Evolutionary conservation across 2,329 filamentous ascomycete genomes (phyloP).

Genomic region (Fusarium irregulare): DNA sequence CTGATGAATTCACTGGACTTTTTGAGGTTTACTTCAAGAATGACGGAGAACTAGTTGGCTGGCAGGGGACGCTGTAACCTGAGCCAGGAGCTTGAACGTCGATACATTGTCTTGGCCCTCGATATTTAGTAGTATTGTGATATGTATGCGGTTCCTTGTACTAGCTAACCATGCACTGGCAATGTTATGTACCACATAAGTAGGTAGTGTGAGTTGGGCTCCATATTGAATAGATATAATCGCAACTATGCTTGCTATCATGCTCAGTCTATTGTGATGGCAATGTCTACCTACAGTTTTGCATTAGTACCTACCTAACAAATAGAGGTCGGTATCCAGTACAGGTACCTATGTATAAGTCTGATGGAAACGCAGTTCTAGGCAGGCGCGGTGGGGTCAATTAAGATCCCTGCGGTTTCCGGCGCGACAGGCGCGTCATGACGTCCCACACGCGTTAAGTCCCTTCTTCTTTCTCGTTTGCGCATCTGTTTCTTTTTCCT

Average conservation of each 20-base stretch:
- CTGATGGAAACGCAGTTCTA: background rate
- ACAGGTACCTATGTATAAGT: background rate
- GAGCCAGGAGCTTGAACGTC: slow-evolving; percentile 54
- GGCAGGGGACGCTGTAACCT: slow-evolving; percentile 46
- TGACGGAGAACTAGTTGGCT: slow-evolving; percentile 17
- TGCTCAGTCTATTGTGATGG: background rate
- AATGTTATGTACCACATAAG: background rate
- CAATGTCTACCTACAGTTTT: background rate
- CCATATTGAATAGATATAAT: background rate
- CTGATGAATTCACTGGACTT: slow-evolving; percentile 14
- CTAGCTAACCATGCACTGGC: background rate
- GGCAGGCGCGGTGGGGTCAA: slow-evolving; percentile 42
- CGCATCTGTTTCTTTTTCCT: slow-evolving; percentile 6
- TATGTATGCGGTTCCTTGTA: background rate
- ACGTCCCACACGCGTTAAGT: slow-evolving; percentile 43
- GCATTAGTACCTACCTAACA: background rate
- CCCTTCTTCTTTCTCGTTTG: slow-evolving; percentile 29
- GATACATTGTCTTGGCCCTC: slow-evolving; percentile 53
- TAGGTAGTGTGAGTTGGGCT: background rate
- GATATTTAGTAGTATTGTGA: background rate
- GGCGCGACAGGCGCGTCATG: slow-evolving; percentile 49
- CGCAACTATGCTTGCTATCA: background rate
- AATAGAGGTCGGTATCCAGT: too few species aligned
- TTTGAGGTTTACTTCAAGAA: slow-evolving; percentile 8
- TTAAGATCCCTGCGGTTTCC: slow-evolving; percentile 47